phyloP scores from a whole-genome alignment of 345 rosid species.

The Populus nigra region DNA sequence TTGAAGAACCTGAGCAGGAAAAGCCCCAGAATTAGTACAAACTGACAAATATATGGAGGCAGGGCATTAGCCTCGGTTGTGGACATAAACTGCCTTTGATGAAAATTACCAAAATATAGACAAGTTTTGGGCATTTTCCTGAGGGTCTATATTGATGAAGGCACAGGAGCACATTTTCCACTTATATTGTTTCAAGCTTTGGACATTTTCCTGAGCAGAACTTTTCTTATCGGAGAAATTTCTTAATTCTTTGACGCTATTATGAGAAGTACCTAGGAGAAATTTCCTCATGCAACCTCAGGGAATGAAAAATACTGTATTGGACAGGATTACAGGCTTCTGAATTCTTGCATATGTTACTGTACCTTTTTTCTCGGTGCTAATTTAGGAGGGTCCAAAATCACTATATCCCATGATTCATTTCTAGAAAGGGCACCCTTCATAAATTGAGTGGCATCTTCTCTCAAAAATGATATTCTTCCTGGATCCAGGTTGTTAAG shows the following conservation, averaged over 20 bases:
- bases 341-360: neutral
- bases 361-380: constrained; percentile 77
- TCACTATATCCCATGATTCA: constrained; percentile 81
- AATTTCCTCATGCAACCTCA: neutral
- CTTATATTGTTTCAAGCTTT: neutral
- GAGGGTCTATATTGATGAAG: neutral
- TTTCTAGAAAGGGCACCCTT: constrained; percentile 66
- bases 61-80: neutral
- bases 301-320: neutral
- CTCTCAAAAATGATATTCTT: constrained; percentile 56
- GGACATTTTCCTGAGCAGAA: neutral
- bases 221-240: neutral
- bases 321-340: neutral
- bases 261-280: neutral
- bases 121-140: too few species aligned
- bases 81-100: neutral
- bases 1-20: constrained; percentile 48
- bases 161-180: neutral
- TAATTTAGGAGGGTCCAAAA: constrained; percentile 88
- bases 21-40: neutral
- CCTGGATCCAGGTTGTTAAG: constrained; percentile 69
- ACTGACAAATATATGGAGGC: neutral
- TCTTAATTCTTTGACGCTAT: neutral
- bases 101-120: neutral
- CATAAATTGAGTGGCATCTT: constrained; percentile 77